phyloP scores from a whole-genome alignment of 192 early-diverging fungal species.

The Coemansia sp. region DNA sequence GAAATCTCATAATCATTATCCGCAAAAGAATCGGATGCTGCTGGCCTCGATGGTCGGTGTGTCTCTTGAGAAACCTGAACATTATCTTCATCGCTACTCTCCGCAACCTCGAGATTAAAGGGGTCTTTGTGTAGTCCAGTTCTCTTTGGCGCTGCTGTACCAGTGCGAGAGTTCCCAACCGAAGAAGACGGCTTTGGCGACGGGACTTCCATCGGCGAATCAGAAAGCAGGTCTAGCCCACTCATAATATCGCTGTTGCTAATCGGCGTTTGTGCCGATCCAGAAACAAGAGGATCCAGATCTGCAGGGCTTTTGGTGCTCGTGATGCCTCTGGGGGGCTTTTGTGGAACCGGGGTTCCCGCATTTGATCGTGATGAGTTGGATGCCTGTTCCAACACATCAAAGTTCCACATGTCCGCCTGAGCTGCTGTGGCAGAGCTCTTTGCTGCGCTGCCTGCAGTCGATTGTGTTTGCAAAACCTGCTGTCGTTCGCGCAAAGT shows the following conservation, averaged over 20 bases:
- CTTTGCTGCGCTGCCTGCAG: conserved; percentile 6
- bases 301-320: conserved; percentile 22
- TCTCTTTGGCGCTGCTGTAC: neutral
- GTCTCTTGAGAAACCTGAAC: neutral
- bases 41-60: neutral
- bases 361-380: conserved; percentile 19
- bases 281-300: conserved; percentile 32
- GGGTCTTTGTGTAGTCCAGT: neutral
- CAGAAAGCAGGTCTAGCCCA: conserved; percentile 9
- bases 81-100: conserved; percentile 36
- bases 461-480: conserved; percentile 27
- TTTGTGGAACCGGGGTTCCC: conserved; percentile 21
- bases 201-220: neutral
- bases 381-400: conserved; percentile 34
- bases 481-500: conserved; percentile 51
- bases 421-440: neutral
- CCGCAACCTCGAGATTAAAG: neutral
- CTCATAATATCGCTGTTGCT: neutral
- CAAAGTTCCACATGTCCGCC: conserved; percentile 50
- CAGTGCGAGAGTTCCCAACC: neutral
- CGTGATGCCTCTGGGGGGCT: neutral
- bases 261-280: neutral
- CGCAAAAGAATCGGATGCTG: conserved; percentile 18
- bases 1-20: conserved; percentile 62
- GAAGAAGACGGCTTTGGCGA: conserved; percentile 1